Evolutionary conservation across 495 filamentous ascomycete genomes (phyloP), one percentile per base, ranked within the genome.

Genomic region (Tuber brumale): DNA sequence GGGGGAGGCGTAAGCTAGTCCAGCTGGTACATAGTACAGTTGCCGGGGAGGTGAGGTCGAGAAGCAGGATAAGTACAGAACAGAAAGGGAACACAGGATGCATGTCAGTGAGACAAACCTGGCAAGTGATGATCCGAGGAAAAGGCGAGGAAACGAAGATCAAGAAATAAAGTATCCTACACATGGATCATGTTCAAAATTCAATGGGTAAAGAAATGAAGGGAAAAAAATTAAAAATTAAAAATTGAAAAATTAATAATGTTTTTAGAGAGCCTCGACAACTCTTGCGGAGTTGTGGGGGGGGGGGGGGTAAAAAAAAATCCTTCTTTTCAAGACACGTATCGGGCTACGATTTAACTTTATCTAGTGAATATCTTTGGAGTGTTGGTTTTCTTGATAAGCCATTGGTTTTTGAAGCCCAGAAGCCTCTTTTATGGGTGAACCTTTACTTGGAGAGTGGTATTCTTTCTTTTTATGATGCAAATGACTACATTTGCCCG

Each of bases 41-140:
- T 35, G 57, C 27, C 31, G 31, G 57, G 57, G 57, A 66, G 57
- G 57, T 66, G 57, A 66, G 57, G 57, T 66, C 27, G 57, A 66
- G 57, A 66, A 35, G 57, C 27, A 66, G 57, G 57, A 66, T 66
- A 66, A 66, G 57, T 66, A 66, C 57, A 66, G 57, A 35, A 35
- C 0, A 18, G 57, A 66, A 66, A 66, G 57, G 57, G 57, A 66
- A 35, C 57, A 66, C 57, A 66, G 57, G 27, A 66, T 66, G 27
- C 57, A 66, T 66, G 57, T 3, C 27, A 66, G n/a, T 66, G 35
- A 76, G 73, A 70, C 75, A 80, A 78, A 76, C 72, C 76, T 79
- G 76, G 76, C 57, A 73, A 73, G 78, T 76, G 76, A 73, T 78
- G 77, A 79, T 78, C 77, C 77, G 76, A 79, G 75, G 70, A 75